Evolutionary conservation across 768 basidiomycete species (phyloP).

Genomic region (Hygrophoropsis aurantiaca): DNA sequence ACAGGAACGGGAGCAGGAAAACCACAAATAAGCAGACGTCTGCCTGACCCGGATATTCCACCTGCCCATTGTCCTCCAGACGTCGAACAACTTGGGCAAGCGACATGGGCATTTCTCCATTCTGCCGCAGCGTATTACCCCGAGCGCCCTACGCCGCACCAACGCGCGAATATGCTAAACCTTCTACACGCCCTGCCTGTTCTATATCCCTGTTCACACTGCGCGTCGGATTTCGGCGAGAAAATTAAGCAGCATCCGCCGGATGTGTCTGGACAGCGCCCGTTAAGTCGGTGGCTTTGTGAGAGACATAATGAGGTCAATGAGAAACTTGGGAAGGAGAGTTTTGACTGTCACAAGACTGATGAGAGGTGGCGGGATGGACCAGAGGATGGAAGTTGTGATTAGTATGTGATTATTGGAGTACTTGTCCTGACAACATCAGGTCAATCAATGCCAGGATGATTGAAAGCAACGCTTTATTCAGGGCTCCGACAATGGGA

Average conservation of each 20-base stretch:
- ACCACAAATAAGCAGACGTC: slow-evolving; percentile 21
- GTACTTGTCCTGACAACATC: too few species aligned
- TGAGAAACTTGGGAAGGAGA: slow-evolving; percentile 75
- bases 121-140: slow-evolving; percentile 96
- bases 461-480: too few species aligned
- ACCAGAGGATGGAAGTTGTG: slow-evolving; percentile 83
- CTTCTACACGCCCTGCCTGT: slow-evolving; percentile 76
- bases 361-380: slow-evolving; percentile 95
- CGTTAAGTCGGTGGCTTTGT: slow-evolving; percentile 85
- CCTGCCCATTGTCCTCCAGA: slow-evolving; percentile 84
- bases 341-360: slow-evolving; percentile 79
- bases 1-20: too few species aligned
- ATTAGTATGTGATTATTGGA: too few species aligned
- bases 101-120: slow-evolving; percentile 97
- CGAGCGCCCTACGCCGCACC: slow-evolving; percentile 67
- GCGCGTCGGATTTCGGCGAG: slow-evolving; percentile 79
- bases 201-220: slow-evolving; percentile 87
- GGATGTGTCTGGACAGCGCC: slow-evolving; percentile 69
- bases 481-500: too few species aligned
- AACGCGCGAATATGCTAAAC: slow-evolving; percentile 82
- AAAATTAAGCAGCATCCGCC: slow-evolving; percentile 68
- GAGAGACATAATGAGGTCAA: slow-evolving; percentile 94
- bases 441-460: too few species aligned
- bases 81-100: slow-evolving; percentile 82
- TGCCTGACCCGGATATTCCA: slow-evolving; percentile 36